Evolutionary conservation across 208 protist species (phyloP).

Genomic region (Chromosphaera perkinsii): DNA sequence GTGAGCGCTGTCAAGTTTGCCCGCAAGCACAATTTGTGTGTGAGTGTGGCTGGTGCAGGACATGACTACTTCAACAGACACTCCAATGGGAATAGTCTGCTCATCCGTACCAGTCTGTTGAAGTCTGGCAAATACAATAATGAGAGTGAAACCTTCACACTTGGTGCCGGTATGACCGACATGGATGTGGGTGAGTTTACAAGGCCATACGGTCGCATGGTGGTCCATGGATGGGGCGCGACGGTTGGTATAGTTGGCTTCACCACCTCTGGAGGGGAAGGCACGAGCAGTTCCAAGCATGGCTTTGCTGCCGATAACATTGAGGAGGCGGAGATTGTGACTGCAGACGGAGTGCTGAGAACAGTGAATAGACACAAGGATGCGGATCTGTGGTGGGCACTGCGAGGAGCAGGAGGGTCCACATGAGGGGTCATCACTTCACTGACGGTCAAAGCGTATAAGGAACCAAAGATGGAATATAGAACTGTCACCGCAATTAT

Average conservation of each 20-base stretch:
- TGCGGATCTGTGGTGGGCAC: constrained; percentile 18
- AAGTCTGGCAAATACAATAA: constrained; percentile 8
- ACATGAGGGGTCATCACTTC: constrained; percentile 24
- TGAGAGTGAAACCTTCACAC: neutral
- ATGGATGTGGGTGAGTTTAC: neutral
- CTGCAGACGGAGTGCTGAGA: neutral
- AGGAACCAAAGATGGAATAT: too few species aligned
- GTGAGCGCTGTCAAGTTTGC: constrained; percentile 14
- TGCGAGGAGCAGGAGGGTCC: constrained; percentile 18
- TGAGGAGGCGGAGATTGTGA: constrained; percentile 17
- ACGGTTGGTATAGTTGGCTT: constrained; percentile 26
- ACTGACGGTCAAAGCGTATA: too few species aligned
- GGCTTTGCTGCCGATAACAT: constrained; percentile 29
- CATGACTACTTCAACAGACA: constrained; percentile 24
- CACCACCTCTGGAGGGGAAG: constrained; percentile 10
- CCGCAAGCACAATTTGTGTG: constrained; percentile 1
- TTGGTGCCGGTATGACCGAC: constrained; percentile 8
- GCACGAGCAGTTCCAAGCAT: neutral
- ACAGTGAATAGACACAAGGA: constrained; percentile 7
- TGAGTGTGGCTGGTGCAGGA: constrained; percentile 14
- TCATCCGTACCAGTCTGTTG: constrained; percentile 23
- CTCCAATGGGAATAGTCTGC: constrained; percentile 4
- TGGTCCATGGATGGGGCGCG: neutral
- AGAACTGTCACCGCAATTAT: too few species aligned
- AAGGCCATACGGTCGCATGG: neutral